Base-by-base conservation (phyloP, 164 flowering plant species). In the Vitis rupestris region DNA sequence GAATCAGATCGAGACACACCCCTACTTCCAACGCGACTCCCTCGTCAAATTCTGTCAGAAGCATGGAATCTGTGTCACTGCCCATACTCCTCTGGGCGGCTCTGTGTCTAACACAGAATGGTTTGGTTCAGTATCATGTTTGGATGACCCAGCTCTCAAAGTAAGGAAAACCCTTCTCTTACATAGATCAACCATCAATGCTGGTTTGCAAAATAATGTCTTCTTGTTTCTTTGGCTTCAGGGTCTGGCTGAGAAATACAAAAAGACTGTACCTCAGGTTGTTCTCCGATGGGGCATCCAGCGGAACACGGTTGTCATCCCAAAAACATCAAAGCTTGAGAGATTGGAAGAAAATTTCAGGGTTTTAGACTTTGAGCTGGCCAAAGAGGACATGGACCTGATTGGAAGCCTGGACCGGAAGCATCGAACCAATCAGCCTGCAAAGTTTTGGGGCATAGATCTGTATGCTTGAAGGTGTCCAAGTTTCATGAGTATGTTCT, bases 51-150 rank as follows among this genome's bases (percentile, higher is more conserved):
- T 94, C 81, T 92, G 98, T 67, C 98, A 84, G 77, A 90, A 94
- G 85, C 98, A 94, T 74, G 93, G 93, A n/a, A 80, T 94, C 65
- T 77, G 86, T 61, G 86, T 94, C 37, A 92, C 97, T 10, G 97
- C 97, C 15, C 98, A 94, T 72, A 92, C 98, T 60, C 97, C 98
- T 53, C 79, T 94, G 1, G 98, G 97, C 3, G 98, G 97, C 72
- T 83, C 93, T 65, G 82, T 70, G 6, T 97, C 97, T 58, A 94
- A 94, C 77, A 74, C 82, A 8, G 94, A 94, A 69, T 89, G 85
- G 97, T 94, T 94, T 63, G 97, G 93, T 67, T 73, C 98, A 14
- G 85, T 84, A n/a, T 92, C 95, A 9, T 90, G 97, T 66, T 80
- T 94, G 83, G 98, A 94, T 56, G 94, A 90, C 71, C 89, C 90